These are phyloP conservation scores for Globisporangium emineosum DNA, from an alignment of 352 stramenopile genomes.

Conservation along the genomic window DNA sequence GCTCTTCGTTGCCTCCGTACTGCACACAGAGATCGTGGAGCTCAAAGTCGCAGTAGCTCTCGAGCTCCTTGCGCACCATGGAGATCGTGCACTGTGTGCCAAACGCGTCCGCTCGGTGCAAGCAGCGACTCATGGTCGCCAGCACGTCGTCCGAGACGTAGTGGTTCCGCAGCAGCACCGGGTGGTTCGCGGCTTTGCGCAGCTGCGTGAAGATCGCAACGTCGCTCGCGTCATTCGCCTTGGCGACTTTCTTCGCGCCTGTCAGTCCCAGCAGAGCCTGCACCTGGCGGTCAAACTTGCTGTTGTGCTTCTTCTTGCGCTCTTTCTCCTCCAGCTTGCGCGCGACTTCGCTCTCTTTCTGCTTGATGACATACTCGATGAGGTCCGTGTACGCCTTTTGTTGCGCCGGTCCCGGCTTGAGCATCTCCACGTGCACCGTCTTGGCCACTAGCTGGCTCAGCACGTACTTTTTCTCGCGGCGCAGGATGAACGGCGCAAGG, in stretches of 20 bases:
- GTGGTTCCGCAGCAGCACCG: slow-evolving; percentile 90
- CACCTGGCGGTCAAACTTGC: slow-evolving; percentile 44
- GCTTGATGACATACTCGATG: slow-evolving; percentile 61
- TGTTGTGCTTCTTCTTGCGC: slow-evolving; percentile 50
- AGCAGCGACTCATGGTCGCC: slow-evolving; percentile 70
- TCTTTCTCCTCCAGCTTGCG: slow-evolving; percentile 52
- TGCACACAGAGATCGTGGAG: slow-evolving; percentile 93
- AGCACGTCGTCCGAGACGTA: slow-evolving; percentile 72
- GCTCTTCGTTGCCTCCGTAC: slow-evolving; percentile 73
- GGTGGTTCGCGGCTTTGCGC: slow-evolving; percentile 97
- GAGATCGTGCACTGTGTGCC: slow-evolving; percentile 76
- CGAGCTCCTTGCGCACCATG: slow-evolving; percentile 91
- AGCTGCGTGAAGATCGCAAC: slow-evolving; percentile 93
- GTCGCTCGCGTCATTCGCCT: slow-evolving; percentile 25
- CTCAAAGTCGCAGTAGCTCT: slow-evolving; percentile 95
- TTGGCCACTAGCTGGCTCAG: slow-evolving; percentile 90
- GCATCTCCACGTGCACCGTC: slow-evolving; percentile 76
- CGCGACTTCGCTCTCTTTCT: slow-evolving; percentile 47
- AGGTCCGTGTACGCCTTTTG: slow-evolving; percentile 86
- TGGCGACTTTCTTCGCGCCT: slow-evolving; percentile 11
- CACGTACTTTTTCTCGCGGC: slow-evolving; percentile 95
- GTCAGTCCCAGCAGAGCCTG: slow-evolving; percentile 35
- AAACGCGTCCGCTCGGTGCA: slow-evolving; percentile 83
- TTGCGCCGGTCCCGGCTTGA: slow-evolving; percentile 77
- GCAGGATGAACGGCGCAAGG: slow-evolving; percentile 96